Percentiles rank a stretch among this genome's conserved stretches.
phyloP scores from a whole-genome alignment of 2,329 filamentous ascomycete species.

The Phialophora chinensis region DNA sequence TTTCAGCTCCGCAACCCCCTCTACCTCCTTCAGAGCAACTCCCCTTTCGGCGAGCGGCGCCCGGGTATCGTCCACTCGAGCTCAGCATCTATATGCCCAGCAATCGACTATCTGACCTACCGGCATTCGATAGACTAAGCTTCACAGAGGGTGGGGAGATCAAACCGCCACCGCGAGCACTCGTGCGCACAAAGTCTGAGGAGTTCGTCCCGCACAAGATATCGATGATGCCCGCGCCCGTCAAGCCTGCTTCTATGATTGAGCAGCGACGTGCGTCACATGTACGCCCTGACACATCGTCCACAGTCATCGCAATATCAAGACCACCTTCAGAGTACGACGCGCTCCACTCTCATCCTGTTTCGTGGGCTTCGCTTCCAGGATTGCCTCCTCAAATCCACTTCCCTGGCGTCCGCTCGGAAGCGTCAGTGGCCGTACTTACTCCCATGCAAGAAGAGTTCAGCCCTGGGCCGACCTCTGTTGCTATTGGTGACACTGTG shows the following conservation, averaged over 20 bases:
- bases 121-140: slow-evolving; percentile 50
- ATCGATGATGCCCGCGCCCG: slow-evolving; percentile 26
- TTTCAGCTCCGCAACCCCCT: slow-evolving; percentile 47
- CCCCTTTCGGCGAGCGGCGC: slow-evolving; percentile 33
- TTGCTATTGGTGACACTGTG: slow-evolving; percentile 33
- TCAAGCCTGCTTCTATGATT: slow-evolving; percentile 38
- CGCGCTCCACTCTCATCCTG: slow-evolving; percentile 39
- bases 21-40: slow-evolving; percentile 25
- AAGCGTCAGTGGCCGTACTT: slow-evolving; percentile 34
- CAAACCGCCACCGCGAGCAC: slow-evolving; percentile 45
- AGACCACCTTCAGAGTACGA: slow-evolving; percentile 39
- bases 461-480: slow-evolving; percentile 35
- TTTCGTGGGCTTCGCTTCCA: slow-evolving; percentile 40
- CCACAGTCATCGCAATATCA: slow-evolving; percentile 34
- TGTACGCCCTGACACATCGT: slow-evolving; percentile 29
- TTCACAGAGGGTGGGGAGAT: slow-evolving; percentile 43
- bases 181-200: slow-evolving; percentile 40
- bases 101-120: slow-evolving; percentile 53
- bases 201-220: slow-evolving; percentile 30
- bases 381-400: slow-evolving; percentile 40
- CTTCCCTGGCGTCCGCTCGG: slow-evolving; percentile 39
- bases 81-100: slow-evolving; percentile 54
- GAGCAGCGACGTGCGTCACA: slow-evolving; percentile 32
- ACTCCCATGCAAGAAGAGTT: slow-evolving; percentile 40
- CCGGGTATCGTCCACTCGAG: slow-evolving; percentile 51